Base-by-base conservation (phyloP, 352 stramenopile species). In the Pythium guiyangense region DNA sequence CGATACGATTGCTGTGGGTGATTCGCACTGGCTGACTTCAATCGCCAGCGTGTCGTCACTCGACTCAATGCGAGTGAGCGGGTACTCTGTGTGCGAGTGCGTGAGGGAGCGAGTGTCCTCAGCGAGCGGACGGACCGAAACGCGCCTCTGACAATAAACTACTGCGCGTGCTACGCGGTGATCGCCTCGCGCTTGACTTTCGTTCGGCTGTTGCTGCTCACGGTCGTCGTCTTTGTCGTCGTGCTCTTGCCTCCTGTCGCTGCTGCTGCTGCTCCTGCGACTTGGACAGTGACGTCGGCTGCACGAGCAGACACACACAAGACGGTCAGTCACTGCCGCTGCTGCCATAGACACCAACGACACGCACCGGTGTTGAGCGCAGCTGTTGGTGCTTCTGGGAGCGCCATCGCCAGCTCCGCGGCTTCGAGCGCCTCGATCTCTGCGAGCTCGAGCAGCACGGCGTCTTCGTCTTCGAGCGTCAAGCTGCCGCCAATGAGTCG, bases 381-480 rank as follows among this genome's bases (percentile, higher is more conserved):
- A 39, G 59, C 54, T 6, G 54, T 73, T 15, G 86, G 86, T 6
- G 72, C 86, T 48, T 86, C 71, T 10, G 85, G 87, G 47, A 96
- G 66, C 26, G 69, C 60, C 15, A 69, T 60, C 22, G 74, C 73
- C 14, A 95, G 72, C 10, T 56, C 62, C 10, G 73, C 68, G 1
- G 78, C 80, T 54, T 95, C 86, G 58, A 84, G 53, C 40, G 73
- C 70, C 57, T 96, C 86, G 52, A 96, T 94, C 61, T 88, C 85
- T 3, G 83, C 84, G 20, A 96, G 71, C 52, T 96, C 86, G 39
- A 68, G 81, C 25, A 96, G 74, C 47, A 96, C 82, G 31, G 77
- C 84, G 51, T 94, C 84, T 67, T 96, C 88, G 66, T 94, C 86
- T 60, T 92, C 77, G 39, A 90, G 70, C 5, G 79, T 91, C 57